Conservation (phyloP, 352 stramenopile species). For the Pythium coloratum region DNA sequence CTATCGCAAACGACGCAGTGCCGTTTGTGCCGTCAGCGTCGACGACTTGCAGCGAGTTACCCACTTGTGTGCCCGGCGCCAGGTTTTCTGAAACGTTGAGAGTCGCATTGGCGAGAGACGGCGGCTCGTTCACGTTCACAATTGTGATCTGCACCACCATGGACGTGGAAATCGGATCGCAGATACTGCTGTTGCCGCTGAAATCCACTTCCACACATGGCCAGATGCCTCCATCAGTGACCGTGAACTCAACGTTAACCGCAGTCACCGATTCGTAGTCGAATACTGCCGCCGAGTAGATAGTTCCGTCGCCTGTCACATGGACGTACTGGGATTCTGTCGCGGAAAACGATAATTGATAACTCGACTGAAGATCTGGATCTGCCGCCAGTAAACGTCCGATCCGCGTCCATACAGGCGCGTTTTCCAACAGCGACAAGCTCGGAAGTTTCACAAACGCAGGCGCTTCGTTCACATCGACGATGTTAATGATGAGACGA, state of each 20-base stretch:
- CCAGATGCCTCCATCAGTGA: constrained; percentile 38
- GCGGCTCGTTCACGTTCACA: constrained; percentile 55
- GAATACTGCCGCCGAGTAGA: constrained; percentile 23
- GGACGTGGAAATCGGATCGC: constrained; percentile 15
- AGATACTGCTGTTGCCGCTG: constrained; percentile 17
- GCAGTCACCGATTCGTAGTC: constrained; percentile 40
- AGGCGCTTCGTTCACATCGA: constrained; percentile 56
- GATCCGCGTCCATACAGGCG: constrained; percentile 29
- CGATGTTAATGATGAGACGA: constrained; percentile 34
- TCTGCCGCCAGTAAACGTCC: constrained; percentile 40
- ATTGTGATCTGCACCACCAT: constrained; percentile 18
- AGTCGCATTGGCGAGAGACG: constrained; percentile 19
- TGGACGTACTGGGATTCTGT: constrained; percentile 37
- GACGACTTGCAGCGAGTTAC: constrained; percentile 38
- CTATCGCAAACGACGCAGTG: constrained; percentile 35
- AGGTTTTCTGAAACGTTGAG: constrained; percentile 52
- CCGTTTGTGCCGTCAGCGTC: constrained; percentile 47
- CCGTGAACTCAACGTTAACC: constrained; percentile 34
- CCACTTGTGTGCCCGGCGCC: constrained; percentile 35
- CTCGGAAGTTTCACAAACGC: constrained; percentile 30
- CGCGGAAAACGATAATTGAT: constrained; percentile 29
- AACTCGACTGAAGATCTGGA: constrained; percentile 23
- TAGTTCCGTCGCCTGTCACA: constrained; percentile 24
- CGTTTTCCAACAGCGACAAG: constrained; percentile 47
- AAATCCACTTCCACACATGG: constrained; percentile 8